phyloP scores from a whole-genome alignment of 495 filamentous ascomycete species.

The Penicillium ucsense region DNA sequence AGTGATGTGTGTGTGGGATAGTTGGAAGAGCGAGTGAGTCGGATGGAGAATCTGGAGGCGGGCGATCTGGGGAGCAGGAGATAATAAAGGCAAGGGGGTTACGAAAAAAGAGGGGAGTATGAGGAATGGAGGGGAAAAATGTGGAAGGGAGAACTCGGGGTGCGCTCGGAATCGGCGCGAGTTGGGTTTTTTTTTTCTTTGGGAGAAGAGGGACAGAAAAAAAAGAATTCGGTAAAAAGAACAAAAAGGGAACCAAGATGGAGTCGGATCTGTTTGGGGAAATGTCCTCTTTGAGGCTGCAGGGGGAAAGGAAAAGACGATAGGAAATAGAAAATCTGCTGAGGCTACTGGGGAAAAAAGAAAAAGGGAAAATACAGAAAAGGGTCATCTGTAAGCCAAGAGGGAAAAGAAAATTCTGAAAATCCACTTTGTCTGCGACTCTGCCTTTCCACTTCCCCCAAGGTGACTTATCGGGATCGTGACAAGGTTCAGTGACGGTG shows the following conservation, averaged over 20 bases:
- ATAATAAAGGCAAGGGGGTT: conserved; percentile 19
- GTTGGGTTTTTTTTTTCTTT: conserved; percentile 6
- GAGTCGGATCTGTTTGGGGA: too few species aligned
- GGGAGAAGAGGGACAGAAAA: conserved; percentile 3
- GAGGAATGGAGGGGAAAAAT: conserved; percentile 35
- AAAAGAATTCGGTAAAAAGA: conserved; percentile 3
- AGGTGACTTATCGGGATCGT: conserved; percentile 7
- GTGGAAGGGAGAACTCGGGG: conserved; percentile 29
- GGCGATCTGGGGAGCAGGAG: conserved; percentile 28
- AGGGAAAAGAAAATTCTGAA: background rate
- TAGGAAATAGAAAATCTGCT: conserved; percentile 3
- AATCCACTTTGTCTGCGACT: background rate
- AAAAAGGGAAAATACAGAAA: conserved; percentile 10
- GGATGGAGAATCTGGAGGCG: conserved; percentile 21
- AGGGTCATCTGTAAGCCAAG: background rate
- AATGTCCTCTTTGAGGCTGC: background rate
- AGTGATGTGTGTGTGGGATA: too few species aligned
- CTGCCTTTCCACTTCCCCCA: too few species aligned
- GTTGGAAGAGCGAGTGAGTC: conserved; percentile 4
- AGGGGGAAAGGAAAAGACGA: conserved; percentile 9
- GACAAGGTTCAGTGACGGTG: conserved; percentile 16
- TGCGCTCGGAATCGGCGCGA: conserved; percentile 24
- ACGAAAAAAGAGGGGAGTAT: conserved; percentile 10
- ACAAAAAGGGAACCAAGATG: too few species aligned
- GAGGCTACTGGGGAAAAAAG: conserved; percentile 3